Base-by-base conservation (phyloP, 2,329 filamentous ascomycete genomes). In the Cryphonectria nitschkei region DNA sequence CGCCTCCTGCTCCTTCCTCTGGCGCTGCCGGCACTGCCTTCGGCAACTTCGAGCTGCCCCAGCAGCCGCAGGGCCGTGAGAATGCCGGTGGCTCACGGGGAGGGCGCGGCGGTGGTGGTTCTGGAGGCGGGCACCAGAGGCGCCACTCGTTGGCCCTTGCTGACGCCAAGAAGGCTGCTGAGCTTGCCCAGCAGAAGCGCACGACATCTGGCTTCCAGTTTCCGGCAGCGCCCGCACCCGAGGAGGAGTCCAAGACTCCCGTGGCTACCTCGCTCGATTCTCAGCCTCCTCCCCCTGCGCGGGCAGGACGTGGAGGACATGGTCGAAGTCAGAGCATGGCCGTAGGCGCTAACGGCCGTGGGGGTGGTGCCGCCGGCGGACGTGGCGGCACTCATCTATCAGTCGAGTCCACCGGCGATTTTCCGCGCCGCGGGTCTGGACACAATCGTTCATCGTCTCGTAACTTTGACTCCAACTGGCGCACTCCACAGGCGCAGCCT, bases 401-500 rank as follows among this genome's bases (percentile, higher is more conserved):
- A 58, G 81, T 79, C 60, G 79, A 92, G 70, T 62, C 76, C 81
- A 52, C 80, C 79, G 61, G 75, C 73, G 93, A 96, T 75, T 92
- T 94, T 78, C 86, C 90, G 75, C 91, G 93, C 73, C 92, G 93
- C 76, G 90, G 92, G 76, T 93, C 92, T 58, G 92, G 93, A 70
- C 96, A 99, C 80, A 91, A 89, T 74, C 90, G 96, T 73, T 92
- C 91, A 43, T 89, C 89, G 14, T 99, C 96, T 34, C 90, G 96
- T 74, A 99, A 98, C 82, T 98, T 98, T 78, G 96, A 99, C 76
- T 91, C 95, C 77, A 99, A 99, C 82, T 99, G 96, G 96, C 93
- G 96, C 77, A 97, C 94, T 78, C 95, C 93, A 76, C 91, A 93
- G 81, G 89, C 90, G 74, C 92, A 93, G 79, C 91, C 92, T 68